phyloP scores from a whole-genome alignment of 2,329 filamentous ascomycete genomes.

The Fusarium sp. region DNA sequence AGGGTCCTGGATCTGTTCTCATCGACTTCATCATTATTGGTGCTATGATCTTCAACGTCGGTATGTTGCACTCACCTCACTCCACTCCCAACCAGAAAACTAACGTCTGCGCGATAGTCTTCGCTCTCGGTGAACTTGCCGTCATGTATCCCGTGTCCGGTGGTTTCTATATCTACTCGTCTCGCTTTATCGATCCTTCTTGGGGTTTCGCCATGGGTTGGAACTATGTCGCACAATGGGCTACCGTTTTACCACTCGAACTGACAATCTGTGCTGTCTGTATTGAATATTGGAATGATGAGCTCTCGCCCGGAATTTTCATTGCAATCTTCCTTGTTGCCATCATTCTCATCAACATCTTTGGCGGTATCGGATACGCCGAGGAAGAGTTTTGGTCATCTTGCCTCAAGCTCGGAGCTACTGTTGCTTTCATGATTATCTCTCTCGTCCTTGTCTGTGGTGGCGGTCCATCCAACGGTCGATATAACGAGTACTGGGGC shows the following conservation, averaged over 20 bases:
- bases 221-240: conserved; percentile 59
- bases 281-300: conserved; percentile 60
- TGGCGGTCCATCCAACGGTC: conserved; percentile 60
- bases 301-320: conserved; percentile 61
- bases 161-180: conserved; percentile 70
- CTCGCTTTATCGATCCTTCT: conserved; percentile 69
- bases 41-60: conserved; percentile 68
- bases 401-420: conserved; percentile 64
- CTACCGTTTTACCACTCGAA: conserved; percentile 60
- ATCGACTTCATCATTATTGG: conserved; percentile 66
- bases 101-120: conserved; percentile 49
- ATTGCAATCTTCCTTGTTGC: conserved; percentile 62
- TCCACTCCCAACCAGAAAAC: not conserved
- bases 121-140: conserved; percentile 69
- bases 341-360: conserved; percentile 63
- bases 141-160: conserved; percentile 70
- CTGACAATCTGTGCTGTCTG: conserved; percentile 62
- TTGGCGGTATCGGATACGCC: conserved; percentile 62
- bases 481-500: conserved; percentile 56
- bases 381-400: conserved; percentile 67
- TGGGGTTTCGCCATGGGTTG: conserved; percentile 65
- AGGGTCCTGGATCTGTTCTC: conserved; percentile 54
- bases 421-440: conserved; percentile 69
- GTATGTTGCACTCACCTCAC: conserved; percentile 20
- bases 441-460: conserved; percentile 66